These are phyloP conservation scores for Umbelopsis sp. DNA, from an alignment of 371 early-diverging fungal genomes.

Conservation along the genomic window DNA sequence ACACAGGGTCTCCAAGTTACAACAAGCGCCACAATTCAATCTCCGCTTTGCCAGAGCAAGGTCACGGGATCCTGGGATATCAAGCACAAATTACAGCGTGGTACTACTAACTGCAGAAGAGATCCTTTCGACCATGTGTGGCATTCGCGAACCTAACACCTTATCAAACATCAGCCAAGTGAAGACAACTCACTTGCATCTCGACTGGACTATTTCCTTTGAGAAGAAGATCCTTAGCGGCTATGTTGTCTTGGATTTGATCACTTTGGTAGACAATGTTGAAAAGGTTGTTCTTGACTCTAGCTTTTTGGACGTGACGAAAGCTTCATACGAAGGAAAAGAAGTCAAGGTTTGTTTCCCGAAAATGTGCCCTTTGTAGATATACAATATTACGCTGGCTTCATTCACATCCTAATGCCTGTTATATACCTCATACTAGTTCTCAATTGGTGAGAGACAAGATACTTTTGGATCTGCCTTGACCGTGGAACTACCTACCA, in stretches of 20 bases:
- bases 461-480: conserved; percentile 79
- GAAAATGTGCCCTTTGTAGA: too few relatives aligned
- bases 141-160: conserved; percentile 77
- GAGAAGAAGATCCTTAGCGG: conserved; percentile 69
- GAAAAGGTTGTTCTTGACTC: conserved; percentile 80
- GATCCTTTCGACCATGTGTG: conserved; percentile 6
- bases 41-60: not conserved
- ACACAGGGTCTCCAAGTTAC: too few relatives aligned
- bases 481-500: conserved; percentile 60
- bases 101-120: not conserved
- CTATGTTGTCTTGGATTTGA: conserved; percentile 62
- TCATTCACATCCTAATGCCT: not conserved
- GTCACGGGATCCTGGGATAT: conserved; percentile 13
- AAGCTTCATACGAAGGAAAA: conserved; percentile 49
- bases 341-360: conserved; percentile 35
- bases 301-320: conserved; percentile 61
- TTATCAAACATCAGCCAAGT: conserved; percentile 81
- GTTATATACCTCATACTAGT: conserved; percentile 37
- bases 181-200: conserved; percentile 72
- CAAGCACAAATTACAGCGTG: not conserved
- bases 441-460: conserved; percentile 58
- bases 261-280: conserved; percentile 53
- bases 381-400: too few relatives aligned
- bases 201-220: conserved; percentile 82
- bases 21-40: not conserved